Base-by-base conservation (phyloP, 2,329 filamentous ascomycete genomes). In the Bipolaris bicolor region DNA sequence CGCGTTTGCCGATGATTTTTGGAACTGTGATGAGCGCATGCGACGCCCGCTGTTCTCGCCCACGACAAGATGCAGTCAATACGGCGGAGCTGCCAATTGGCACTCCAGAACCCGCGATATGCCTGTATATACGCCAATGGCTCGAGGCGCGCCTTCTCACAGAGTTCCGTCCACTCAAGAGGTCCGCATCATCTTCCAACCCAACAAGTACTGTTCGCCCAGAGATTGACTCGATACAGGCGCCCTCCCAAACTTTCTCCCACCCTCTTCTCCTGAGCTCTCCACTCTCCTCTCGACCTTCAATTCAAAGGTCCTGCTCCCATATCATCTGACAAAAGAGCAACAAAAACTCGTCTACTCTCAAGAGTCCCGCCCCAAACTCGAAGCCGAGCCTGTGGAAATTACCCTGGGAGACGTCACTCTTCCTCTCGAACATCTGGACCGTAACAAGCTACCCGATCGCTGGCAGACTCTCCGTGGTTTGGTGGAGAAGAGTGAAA, bases 231-330 rank as follows among this genome's bases (percentile, higher is more conserved):
- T 24, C 53, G 7, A 33, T 40, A 37, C 24, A 76, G 76, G 72
- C 60, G 62, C 69, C 37, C 69, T 81, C 5, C 79, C 80, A 16
- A 63, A 65, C 41, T 83, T 81, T 72, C 64, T 70, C 48, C 65
- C 76, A 34, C 73, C 79, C 10, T 75, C 78, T 10, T 74, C 73
- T 13, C 69, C 77, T 47, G 74, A 78, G 43, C 78, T 82, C 52
- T 69, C 79, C 48, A 48, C 65, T 18, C 60, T 79, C 34, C 77
- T 83, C 55, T 61, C 68, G 5, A 71, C 61, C 9, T 68, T 81
- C 50, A 80, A 81, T 60, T 71, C 69, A 44, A 77, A 78, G 49
- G 66, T 82, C 63, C 75, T 82, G 56, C 73, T 82, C 20, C 80
- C 80, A 13, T 53, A 54, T 6, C 77, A 80, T 65, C 75, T 83